These are phyloP conservation scores for Mariannaea elegans DNA, from an alignment of 2,329 filamentous ascomycete species.

Conservation along the genomic window DNA sequence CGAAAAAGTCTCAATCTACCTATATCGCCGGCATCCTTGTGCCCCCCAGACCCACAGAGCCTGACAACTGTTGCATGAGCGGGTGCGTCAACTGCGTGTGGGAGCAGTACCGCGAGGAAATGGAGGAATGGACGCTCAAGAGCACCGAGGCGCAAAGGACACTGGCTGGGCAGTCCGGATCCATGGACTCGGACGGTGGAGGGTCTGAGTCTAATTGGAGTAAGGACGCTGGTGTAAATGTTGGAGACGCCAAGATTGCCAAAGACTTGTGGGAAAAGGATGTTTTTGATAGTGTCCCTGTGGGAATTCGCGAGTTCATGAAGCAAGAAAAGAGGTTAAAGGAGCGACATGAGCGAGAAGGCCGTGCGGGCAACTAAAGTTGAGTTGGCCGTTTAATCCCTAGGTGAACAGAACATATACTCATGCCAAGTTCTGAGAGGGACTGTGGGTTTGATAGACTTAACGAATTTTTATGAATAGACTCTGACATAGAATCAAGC, in stretches of 20 bases:
- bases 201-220: slow-evolving; percentile 76
- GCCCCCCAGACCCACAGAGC: slow-evolving; percentile 85
- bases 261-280: slow-evolving; percentile 70
- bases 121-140: slow-evolving; percentile 84
- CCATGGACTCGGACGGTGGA: slow-evolving; percentile 84
- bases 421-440: too few species aligned
- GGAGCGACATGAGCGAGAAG: slow-evolving; percentile 71
- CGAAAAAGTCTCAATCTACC: slow-evolving; percentile 66
- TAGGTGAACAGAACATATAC: too few species aligned
- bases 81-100: slow-evolving; percentile 98
- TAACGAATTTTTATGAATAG: slow-evolving; percentile 32
- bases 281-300: slow-evolving; percentile 82
- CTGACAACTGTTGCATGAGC: slow-evolving; percentile 99
- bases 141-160: slow-evolving; percentile 69
- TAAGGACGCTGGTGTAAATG: slow-evolving; percentile 31
- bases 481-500: slow-evolving; percentile 2
- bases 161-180: slow-evolving; percentile 53
- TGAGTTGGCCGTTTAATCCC: not conserved
- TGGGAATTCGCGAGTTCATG: slow-evolving; percentile 98
- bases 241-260: slow-evolving; percentile 50
- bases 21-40: slow-evolving; percentile 82
- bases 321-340: slow-evolving; percentile 92
- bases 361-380: slow-evolving; percentile 53
- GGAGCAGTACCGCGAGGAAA: slow-evolving; percentile 89
- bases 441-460: slow-evolving; percentile 27